These are phyloP conservation scores for Clitocybe nebularis DNA, from an alignment of 1,284 basidiomycete genomes.

Conservation along the genomic window DNA sequence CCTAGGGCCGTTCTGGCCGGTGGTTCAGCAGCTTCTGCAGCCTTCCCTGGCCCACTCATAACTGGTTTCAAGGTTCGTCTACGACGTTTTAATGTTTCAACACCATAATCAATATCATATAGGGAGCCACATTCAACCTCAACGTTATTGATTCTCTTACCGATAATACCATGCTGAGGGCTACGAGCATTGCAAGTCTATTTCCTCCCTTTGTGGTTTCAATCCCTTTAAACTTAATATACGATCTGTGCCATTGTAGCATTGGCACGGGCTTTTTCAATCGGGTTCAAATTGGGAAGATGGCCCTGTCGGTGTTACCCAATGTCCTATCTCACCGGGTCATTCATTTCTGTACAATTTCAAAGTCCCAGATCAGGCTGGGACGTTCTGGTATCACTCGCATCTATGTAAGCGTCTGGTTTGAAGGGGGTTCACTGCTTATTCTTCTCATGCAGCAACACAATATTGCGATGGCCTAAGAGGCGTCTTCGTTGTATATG, in stretches of 20 bases:
- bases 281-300: constrained; percentile 29
- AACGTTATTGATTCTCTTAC: constrained; percentile 29
- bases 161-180: constrained; percentile 28
- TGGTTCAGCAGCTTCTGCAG: constrained; percentile 2
- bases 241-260: constrained; percentile 18
- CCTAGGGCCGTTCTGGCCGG: constrained; percentile 11
- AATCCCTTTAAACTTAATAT: background rate
- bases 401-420: constrained; percentile 26
- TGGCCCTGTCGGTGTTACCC: constrained; percentile 29
- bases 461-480: constrained; percentile 43
- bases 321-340: constrained; percentile 37
- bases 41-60: constrained; percentile 13
- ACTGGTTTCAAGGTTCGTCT: constrained; percentile 9
- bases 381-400: constrained; percentile 43
- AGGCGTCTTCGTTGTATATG: constrained; percentile 44
- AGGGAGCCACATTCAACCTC: constrained; percentile 28
- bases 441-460: constrained; percentile 15
- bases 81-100: background rate
- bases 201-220: background rate
- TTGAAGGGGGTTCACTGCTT: constrained; percentile 20
- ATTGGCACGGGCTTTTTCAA: constrained; percentile 39
- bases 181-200: constrained; percentile 28
- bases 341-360: constrained; percentile 32
- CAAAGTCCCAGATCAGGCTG: constrained; percentile 29
- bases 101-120: background rate